phyloP scores from a whole-genome alignment of 805 yeast genomes.

The Lipomyces spencermartinsiae region DNA sequence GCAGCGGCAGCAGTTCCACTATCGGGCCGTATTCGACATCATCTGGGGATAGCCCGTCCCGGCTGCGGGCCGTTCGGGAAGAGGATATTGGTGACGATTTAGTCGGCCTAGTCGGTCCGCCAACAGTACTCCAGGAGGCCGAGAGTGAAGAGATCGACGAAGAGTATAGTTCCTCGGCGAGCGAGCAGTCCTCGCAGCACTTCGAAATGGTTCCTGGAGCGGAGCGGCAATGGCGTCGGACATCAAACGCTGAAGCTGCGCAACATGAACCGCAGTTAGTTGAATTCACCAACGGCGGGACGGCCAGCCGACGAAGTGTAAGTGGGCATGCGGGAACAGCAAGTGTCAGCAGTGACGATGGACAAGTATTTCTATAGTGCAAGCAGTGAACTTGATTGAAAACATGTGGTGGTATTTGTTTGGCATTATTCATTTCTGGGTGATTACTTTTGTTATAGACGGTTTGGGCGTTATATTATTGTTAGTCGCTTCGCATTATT shows the following conservation, averaged over 20 bases:
- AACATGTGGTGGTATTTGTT: neutral
- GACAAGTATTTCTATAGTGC: conserved; percentile 30
- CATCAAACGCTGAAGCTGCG: conserved; percentile 6
- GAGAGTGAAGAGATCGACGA: neutral
- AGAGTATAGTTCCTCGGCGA: neutral
- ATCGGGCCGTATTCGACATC: conserved; percentile 34
- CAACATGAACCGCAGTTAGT: conserved; percentile 31
- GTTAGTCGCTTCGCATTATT: neutral
- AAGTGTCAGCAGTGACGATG: conserved; percentile 27
- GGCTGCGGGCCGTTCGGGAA: conserved; percentile 29
- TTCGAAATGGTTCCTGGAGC: conserved; percentile 35
- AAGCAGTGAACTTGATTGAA: neutral
- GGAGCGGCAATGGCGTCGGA: conserved; percentile 26
- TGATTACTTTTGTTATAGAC: conserved; percentile 5
- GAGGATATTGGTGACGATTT: conserved; percentile 32
- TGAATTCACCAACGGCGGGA: conserved; percentile 32
- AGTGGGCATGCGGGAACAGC: neutral
- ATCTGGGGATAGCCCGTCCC: conserved; percentile 13
- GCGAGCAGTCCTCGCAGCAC: conserved; percentile 21
- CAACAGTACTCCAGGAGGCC: conserved; percentile 16
- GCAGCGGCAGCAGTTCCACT: conserved; percentile 25
- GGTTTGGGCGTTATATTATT: neutral
- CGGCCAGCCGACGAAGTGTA: conserved; percentile 32
- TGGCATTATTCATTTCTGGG: conserved; percentile 7
- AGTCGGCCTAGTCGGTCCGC: conserved; percentile 22